phyloP scores from a whole-genome alignment of 805 yeast genomes.

The Candida insectorum region DNA sequence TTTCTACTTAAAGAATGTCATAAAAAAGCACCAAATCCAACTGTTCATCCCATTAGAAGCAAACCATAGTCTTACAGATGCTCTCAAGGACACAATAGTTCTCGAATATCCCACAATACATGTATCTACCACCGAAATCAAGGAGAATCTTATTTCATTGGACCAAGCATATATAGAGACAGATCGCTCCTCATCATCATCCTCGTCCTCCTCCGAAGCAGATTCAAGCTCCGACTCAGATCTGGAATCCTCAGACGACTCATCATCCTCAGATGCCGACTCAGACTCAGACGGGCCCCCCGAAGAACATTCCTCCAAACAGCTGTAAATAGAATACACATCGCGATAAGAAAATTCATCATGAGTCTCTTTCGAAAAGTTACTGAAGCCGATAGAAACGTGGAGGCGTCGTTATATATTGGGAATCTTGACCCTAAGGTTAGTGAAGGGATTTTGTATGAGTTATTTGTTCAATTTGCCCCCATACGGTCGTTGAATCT shows the following conservation, averaged over 20 bases:
- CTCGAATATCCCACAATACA: constrained; percentile 76
- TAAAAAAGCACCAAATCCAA: constrained; percentile 22
- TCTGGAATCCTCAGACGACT: constrained; percentile 10
- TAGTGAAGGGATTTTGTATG: constrained; percentile 69
- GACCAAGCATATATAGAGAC: constrained; percentile 12
- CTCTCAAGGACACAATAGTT: constrained; percentile 53
- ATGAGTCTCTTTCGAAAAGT: constrained; percentile 29
- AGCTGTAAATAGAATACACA: not conserved
- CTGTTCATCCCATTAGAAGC: constrained; percentile 29
- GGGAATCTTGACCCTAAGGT: constrained; percentile 81
- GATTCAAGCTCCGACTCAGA: constrained; percentile 9
- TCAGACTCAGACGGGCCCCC: constrained; percentile 21
- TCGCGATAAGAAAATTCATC: constrained; percentile 5
- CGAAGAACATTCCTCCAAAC: constrained; percentile 31
- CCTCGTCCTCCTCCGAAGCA: constrained; percentile 5
- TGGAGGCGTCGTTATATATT: constrained; percentile 65
- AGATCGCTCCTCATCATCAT: constrained; percentile 12
- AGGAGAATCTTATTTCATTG: constrained; percentile 15
- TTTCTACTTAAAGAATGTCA: constrained; percentile 33
- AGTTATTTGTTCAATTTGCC: constrained; percentile 80
- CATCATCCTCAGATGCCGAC: constrained; percentile 5
- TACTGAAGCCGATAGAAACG: constrained; percentile 49
- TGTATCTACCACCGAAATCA: constrained; percentile 31
- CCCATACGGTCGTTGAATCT: constrained; percentile 68
- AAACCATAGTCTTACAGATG: constrained; percentile 29